These are phyloP conservation scores for Pholiota molesta DNA, from an alignment of 768 basidiomycete species.

Conservation along the genomic window DNA sequence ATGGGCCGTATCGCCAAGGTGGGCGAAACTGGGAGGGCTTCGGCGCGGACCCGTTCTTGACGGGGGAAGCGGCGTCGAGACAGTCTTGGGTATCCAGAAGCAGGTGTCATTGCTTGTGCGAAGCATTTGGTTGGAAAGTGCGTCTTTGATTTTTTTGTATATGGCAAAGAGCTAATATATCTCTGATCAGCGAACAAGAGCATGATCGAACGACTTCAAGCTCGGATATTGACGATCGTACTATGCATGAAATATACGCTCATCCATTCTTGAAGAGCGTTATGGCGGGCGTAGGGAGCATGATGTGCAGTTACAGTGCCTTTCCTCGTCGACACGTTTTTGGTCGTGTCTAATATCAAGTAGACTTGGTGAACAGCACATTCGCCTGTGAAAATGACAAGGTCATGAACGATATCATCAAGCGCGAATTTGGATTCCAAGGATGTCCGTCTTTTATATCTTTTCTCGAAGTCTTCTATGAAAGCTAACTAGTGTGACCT, in stretches of 20 bases:
- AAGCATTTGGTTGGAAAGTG: conserved; percentile 84
- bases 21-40: conserved; percentile 98
- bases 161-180: neutral
- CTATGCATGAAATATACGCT: conserved; percentile 74
- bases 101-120: conserved; percentile 84
- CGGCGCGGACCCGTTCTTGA: conserved; percentile 85
- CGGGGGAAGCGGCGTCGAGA: conserved; percentile 81
- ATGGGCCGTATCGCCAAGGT: conserved; percentile 78
- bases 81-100: conserved; percentile 79
- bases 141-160: conserved; percentile 20
- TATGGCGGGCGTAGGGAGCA: conserved; percentile 70
- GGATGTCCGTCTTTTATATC: conserved; percentile 52
- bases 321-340: neutral
- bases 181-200: conserved; percentile 62
- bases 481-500: neutral
- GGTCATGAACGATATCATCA: conserved; percentile 73
- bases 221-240: conserved; percentile 80
- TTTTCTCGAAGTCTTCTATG: neutral
- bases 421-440: conserved; percentile 76
- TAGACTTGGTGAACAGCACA: conserved; percentile 69
- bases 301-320: conserved; percentile 79
- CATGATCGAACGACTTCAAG: conserved; percentile 54
- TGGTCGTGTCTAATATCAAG: neutral
- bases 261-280: conserved; percentile 72
- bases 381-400: conserved; percentile 79